Conservation (phyloP, 371 early-diverging fungal species). For the Apophysomyces ossiformis region DNA sequence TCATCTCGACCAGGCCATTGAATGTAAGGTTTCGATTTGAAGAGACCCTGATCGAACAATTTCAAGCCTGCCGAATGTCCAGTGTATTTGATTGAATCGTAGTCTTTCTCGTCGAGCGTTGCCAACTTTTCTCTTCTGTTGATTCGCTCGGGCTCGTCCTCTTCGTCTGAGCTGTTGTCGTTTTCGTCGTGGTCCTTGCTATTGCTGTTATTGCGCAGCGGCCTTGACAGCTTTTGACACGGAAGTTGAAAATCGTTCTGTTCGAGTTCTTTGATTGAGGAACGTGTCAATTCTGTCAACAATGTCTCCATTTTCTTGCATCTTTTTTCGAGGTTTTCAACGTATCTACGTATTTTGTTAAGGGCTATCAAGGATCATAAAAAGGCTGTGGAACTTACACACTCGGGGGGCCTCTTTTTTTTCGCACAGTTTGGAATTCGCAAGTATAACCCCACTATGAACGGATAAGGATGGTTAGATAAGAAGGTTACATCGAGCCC, state of each 20-base stretch:
- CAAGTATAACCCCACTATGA: conserved; percentile 42
- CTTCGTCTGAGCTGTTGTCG: conserved; percentile 13
- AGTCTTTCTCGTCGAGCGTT: conserved; percentile 10
- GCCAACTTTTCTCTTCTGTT: conserved; percentile 2
- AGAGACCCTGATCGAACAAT: conserved; percentile 27
- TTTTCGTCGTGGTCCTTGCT: conserved; percentile 5
- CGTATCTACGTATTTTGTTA: conserved; percentile 22
- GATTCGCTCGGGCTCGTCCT: not conserved
- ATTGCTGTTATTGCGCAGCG: not conserved
- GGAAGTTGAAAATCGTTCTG: conserved; percentile 23
- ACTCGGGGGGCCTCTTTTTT: conserved; percentile 45
- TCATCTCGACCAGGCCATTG: conserved; percentile 36
- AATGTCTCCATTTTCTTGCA: conserved; percentile 43
- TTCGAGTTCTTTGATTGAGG: conserved; percentile 38
- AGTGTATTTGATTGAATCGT: conserved; percentile 40
- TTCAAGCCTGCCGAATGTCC: conserved; percentile 37
- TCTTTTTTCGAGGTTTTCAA: conserved; percentile 34
- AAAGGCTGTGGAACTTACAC: conserved; percentile 23
- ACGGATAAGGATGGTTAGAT: not conserved
- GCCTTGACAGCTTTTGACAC: not conserved
- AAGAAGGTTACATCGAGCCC: not conserved
- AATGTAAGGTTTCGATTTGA: conserved; percentile 28
- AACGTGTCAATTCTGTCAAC: conserved; percentile 27
- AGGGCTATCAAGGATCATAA: not conserved
- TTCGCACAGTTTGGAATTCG: conserved; percentile 37